Evolutionary conservation across 768 basidiomycete species (phyloP), one percentile per base, ranked within the genome.

Genomic region (Nidularia pulvinata): DNA sequence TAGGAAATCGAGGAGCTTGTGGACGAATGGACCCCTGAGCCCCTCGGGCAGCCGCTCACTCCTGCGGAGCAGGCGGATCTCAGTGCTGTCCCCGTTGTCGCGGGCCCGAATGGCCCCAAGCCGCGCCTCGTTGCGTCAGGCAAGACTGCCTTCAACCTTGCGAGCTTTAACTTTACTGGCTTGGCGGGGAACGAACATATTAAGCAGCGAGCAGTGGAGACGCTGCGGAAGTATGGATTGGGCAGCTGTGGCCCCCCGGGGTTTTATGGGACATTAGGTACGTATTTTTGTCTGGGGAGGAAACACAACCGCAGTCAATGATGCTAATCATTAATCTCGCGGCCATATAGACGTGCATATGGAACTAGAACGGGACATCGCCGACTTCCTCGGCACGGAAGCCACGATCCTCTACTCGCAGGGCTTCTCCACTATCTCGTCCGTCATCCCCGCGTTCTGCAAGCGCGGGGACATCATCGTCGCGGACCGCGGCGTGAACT

Each of bases 391-490:
- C 46, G 93, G 93, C 7, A 86, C 91, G 1, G 94, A 98, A 66
- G 78, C 88, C 3, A 75, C 90, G 14, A 98, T 99, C 65, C 80
- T 98, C 56, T 98, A 98, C 68, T 89, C 95, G 1, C 96, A 98
- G 72, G 89, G 87, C 10, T 98, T 96, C 69, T 85, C 92, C 7
- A 93, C 94, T 52, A 85, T 93, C 58, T 86, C 91, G 3, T 96
- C 94, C 13, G 93, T 95, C 62, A 97, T 98, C 55, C 93, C 97
- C 0, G 93, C 97, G 1, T 99, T 98, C 72, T 93, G 91, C 78
- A 98, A 99, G 68, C 86, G 96, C 56, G 95, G 95, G 1, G 96
- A 99, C 63, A 85, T 99, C 63, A 95, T 99, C 63, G 91, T 99
- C n/a, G 95, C 94, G 3, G 96, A 99, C 69, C 86, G 93, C n/a